Percentiles rank a stretch among this genome's conserved stretches.
These are phyloP conservation scores for Ophiostoma australiae DNA, from an alignment of 2,329 filamentous ascomycete species.

Conservation along the genomic window DNA sequence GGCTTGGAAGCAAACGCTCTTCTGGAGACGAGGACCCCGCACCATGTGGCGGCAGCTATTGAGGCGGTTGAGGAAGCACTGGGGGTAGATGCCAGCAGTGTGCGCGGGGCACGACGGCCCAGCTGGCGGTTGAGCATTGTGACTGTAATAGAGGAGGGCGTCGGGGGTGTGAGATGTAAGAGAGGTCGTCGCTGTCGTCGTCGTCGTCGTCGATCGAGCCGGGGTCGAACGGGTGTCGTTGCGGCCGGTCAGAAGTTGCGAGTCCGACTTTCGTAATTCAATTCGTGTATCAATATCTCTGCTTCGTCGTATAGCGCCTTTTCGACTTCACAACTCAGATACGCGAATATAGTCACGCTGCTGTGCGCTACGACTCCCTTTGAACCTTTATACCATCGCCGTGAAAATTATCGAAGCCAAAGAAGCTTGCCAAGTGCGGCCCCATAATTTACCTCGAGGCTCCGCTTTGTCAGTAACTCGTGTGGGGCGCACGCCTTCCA, in stretches of 20 bases:
- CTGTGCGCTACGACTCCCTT: background rate
- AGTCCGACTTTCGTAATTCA: background rate
- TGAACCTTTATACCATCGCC: background rate
- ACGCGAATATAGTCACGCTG: background rate
- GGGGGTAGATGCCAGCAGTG: background rate
- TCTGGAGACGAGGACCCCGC: background rate
- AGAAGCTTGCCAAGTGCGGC: slow-evolving; percentile 15
- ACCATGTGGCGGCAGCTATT: background rate
- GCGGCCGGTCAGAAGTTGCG: background rate
- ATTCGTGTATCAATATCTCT: background rate
- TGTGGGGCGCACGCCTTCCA: background rate
- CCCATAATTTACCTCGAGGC: slow-evolving; percentile 6
- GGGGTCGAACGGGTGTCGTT: background rate
- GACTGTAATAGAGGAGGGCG: background rate
- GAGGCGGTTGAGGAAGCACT: background rate
- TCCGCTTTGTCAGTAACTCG: background rate
- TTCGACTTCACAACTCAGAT: background rate
- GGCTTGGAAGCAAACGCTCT: slow-evolving; percentile 26
- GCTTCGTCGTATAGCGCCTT: background rate
- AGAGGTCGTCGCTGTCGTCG: background rate
- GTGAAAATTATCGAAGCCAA: slow-evolving; percentile 9
- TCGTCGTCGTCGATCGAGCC: background rate
- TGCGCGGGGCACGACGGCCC: slow-evolving; percentile 19
- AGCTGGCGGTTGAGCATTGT: slow-evolving; percentile 20
- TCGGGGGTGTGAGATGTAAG: background rate